phyloP scores from a whole-genome alignment of 1,284 basidiomycete species.

The Cryptococcus maquisensis region DNA sequence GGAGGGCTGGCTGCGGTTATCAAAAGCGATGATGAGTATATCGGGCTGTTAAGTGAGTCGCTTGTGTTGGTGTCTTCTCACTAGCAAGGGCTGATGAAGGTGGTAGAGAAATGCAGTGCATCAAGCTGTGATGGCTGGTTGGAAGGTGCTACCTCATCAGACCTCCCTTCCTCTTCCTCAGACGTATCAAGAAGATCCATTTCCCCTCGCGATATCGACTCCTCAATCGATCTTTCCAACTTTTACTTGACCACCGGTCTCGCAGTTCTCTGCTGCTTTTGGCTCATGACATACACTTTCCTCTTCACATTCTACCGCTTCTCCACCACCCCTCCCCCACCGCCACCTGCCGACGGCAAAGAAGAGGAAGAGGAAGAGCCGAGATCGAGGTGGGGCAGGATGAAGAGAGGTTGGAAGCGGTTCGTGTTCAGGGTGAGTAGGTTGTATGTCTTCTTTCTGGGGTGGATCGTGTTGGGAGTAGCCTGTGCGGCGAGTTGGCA shows the following conservation, averaged over 20 bases:
- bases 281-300: conserved; percentile 16
- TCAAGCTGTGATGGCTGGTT: conserved; percentile 19
- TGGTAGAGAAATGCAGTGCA: conserved; percentile 14
- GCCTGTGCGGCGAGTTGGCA: conserved; percentile 8
- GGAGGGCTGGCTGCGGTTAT: conserved; percentile 5
- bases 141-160: conserved; percentile 3
- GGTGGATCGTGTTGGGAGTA: conserved; percentile 11
- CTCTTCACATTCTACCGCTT: conserved; percentile 16
- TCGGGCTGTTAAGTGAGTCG: conserved; percentile 26
- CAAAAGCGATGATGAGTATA: conserved; percentile 8
- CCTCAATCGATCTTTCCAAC: conserved; percentile 6
- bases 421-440: conserved; percentile 10
- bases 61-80: neutral
- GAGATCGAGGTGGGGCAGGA: neutral
- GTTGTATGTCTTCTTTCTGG: conserved; percentile 11
- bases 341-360: neutral
- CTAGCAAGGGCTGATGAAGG: neutral
- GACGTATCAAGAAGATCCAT: neutral
- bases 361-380: neutral
- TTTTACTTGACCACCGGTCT: conserved; percentile 23
- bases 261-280: conserved; percentile 17
- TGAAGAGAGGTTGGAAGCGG: conserved; percentile 7
- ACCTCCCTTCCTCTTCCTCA: neutral
- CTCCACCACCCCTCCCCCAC: conserved; percentile 3
- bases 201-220: neutral